Evolutionary conservation across 129 eudicot species (phyloP).

Genomic region (Pulicaria dysenterica): DNA sequence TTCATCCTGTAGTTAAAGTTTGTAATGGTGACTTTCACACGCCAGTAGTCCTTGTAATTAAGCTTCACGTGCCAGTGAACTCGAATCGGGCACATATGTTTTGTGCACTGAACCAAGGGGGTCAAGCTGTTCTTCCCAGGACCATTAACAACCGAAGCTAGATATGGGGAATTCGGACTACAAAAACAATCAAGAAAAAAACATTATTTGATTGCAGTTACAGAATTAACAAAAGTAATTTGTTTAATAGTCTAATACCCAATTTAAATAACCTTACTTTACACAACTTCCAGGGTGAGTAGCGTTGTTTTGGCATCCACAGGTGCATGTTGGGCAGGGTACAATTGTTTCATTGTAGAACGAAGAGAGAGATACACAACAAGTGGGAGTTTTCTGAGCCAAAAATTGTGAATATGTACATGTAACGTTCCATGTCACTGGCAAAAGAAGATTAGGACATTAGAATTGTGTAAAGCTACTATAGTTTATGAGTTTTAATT

Average conservation of each 20-base stretch:
- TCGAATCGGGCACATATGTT: constrained; percentile 96
- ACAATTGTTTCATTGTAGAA: constrained; percentile 90
- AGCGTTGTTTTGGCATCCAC: constrained; percentile 83
- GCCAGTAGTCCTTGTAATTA: constrained; percentile 96
- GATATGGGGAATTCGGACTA: constrained; percentile 70
- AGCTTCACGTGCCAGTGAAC: constrained; percentile 97
- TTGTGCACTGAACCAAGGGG: constrained; percentile 91
- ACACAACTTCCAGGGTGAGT: constrained; percentile 89
- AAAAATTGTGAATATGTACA: constrained; percentile 93
- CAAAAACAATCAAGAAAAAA: constrained; percentile 15
- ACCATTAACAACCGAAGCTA: constrained; percentile 80
- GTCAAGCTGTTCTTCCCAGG: constrained; percentile 55
- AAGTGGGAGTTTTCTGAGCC: constrained; percentile 90
- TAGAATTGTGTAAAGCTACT: constrained; percentile 3
- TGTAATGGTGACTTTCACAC: constrained; percentile 89
- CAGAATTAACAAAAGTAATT: not conserved
- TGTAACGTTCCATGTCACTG: constrained; percentile 98
- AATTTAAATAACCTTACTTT: constrained; percentile 47
- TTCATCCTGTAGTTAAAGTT: constrained; percentile 95
- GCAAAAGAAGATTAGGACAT: constrained; percentile 19
- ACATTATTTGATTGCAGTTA: not conserved
- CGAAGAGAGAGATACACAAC: constrained; percentile 92
- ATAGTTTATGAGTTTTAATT: not conserved
- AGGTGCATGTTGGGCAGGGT: constrained; percentile 88
- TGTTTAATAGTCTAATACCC: not conserved